Evolutionary conservation across 1,139 yeast species (phyloP).

Genomic region (Zygosaccharomyces sapae): DNA sequence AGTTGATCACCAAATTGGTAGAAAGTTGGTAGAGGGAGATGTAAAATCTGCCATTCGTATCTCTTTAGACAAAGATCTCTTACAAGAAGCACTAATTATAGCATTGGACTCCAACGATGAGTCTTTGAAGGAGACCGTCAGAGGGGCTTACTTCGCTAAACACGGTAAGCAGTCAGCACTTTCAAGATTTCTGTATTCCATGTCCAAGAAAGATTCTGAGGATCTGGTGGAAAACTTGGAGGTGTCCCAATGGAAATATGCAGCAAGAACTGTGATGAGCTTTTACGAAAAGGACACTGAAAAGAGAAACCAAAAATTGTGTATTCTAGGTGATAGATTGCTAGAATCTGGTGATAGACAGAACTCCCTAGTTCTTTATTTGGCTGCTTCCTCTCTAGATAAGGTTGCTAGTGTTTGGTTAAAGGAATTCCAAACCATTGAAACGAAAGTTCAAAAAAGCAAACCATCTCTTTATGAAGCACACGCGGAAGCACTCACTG

Average conservation of each 20-base stretch:
- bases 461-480: constrained; percentile 62
- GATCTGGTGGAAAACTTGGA: constrained; percentile 79
- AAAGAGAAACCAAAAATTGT: constrained; percentile 51
- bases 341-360: constrained; percentile 52
- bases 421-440: constrained; percentile 61
- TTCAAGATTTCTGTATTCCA: constrained; percentile 69
- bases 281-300: constrained; percentile 45
- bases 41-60: constrained; percentile 62
- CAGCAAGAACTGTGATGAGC: constrained; percentile 65
- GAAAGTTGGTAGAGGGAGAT: constrained; percentile 60
- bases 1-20: constrained; percentile 45
- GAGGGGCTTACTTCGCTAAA: constrained; percentile 62
- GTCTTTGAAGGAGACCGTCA: constrained; percentile 59
- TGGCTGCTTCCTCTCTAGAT: constrained; percentile 78
- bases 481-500: constrained; percentile 74
- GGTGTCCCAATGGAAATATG: constrained; percentile 75
- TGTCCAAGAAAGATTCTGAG: constrained; percentile 54
- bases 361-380: constrained; percentile 71
- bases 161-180: constrained; percentile 49
- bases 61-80: constrained; percentile 59
- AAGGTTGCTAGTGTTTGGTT: constrained; percentile 82
- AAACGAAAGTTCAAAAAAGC: constrained; percentile 46
- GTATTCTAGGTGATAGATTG: constrained; percentile 71
- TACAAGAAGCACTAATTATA: constrained; percentile 77
- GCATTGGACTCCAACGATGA: constrained; percentile 67